phyloP scores from a whole-genome alignment of 2,329 filamentous ascomycete species.

The Colletotrichum costaricense region DNA sequence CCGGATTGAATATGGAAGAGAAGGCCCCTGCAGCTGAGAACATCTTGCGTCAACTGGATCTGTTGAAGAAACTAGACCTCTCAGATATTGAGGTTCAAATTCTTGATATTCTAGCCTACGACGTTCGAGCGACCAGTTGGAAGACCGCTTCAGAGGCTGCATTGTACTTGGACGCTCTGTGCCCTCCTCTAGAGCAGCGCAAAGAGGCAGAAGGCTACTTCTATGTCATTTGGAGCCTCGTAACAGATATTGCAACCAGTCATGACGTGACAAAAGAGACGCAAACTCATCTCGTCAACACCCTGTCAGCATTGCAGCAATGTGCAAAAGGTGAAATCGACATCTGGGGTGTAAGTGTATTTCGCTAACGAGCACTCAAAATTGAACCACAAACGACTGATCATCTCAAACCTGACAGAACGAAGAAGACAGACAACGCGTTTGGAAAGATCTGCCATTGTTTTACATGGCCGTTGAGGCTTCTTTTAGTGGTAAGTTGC shows the following conservation, averaged over 20 bases:
- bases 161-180: not conserved
- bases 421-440: too few relatives aligned
- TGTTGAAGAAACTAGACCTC: not conserved
- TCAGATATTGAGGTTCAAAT: not conserved
- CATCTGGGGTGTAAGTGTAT: too few relatives aligned
- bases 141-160: not conserved
- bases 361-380: too few relatives aligned
- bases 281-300: not conserved
- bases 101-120: not conserved
- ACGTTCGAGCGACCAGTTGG: not conserved
- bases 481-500: not conserved
- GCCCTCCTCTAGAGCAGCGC: not conserved
- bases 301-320: not conserved
- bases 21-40: too few relatives aligned
- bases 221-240: not conserved
- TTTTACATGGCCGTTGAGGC: not conserved
- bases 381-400: too few relatives aligned
- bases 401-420: too few relatives aligned
- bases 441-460: not conserved
- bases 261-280: not conserved
- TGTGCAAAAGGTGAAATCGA: not conserved
- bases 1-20: too few relatives aligned
- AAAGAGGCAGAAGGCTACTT: not conserved
- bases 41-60: not conserved
- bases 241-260: not conserved